A percentile compares a stretch with the other conserved stretches of the same genome.
Evolutionary conservation across 1,139 yeast genomes (phyloP).

Genomic region (Casaregolazyma lundiana): DNA sequence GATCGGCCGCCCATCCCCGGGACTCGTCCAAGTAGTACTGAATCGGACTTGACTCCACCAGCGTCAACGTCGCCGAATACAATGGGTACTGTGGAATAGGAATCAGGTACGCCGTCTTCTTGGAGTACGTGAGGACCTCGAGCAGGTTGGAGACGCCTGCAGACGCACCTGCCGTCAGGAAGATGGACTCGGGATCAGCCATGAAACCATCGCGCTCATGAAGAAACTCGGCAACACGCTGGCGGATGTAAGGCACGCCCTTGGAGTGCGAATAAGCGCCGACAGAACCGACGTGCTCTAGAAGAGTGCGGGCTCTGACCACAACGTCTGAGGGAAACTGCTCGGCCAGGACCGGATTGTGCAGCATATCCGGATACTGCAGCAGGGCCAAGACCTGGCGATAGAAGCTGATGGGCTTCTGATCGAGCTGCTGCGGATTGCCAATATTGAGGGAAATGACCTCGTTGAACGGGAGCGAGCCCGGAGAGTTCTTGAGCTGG

Average conservation of each 20-base stretch:
- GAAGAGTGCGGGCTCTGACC: constrained; percentile 58
- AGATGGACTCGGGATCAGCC: constrained; percentile 67
- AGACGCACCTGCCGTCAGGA: constrained; percentile 89
- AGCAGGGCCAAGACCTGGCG: constrained; percentile 81
- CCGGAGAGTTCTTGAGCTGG: constrained; percentile 49
- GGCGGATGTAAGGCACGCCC: constrained; percentile 68
- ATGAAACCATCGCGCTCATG: constrained; percentile 62
- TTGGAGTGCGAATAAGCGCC: constrained; percentile 96
- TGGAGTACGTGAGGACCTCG: constrained; percentile 62
- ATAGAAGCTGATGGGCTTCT: constrained; percentile 90
- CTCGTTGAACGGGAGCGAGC: constrained; percentile 66
- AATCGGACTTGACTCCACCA: constrained; percentile 73
- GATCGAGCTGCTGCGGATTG: constrained; percentile 94
- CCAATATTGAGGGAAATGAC: constrained; percentile 93
- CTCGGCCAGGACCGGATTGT: constrained; percentile 30
- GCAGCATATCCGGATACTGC: constrained; percentile 73
- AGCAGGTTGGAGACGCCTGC: constrained; percentile 78
- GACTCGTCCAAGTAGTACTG: constrained; percentile 86
- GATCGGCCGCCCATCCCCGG: constrained; percentile 77
- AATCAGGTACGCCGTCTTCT: constrained; percentile 75
- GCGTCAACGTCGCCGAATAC: constrained; percentile 85
- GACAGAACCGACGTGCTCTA: constrained; percentile 66
- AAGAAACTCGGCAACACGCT: constrained; percentile 78
- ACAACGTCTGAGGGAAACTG: constrained; percentile 69
- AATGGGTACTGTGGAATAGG: constrained; percentile 98